Percentiles rank a stretch among this genome's conserved stretches.
Evolutionary conservation across 2,329 filamentous ascomycete species (phyloP).

Genomic region (Zymoseptoria crescenta): DNA sequence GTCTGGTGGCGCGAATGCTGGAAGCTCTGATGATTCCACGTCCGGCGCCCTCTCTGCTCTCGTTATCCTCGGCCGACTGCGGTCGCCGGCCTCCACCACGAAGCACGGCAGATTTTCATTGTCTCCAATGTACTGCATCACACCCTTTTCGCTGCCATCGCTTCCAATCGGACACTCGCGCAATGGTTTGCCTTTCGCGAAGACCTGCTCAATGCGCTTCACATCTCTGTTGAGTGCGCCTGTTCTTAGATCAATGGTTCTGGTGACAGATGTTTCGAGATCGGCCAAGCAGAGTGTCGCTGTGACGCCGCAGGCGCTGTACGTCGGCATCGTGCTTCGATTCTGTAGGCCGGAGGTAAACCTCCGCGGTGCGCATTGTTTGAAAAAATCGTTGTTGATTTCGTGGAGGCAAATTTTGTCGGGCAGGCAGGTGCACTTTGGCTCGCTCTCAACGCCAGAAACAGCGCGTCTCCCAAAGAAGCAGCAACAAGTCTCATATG

Average conservation of each 20-base stretch:
- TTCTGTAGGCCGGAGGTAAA: background rate
- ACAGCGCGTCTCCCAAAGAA: background rate
- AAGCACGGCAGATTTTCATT: constrained; percentile 26
- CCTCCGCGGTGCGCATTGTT: background rate
- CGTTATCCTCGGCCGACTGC: background rate
- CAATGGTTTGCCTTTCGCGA: constrained; percentile 12
- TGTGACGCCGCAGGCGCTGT: constrained; percentile 21
- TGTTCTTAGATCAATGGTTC: constrained; percentile 11
- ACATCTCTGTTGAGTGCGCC: constrained; percentile 5
- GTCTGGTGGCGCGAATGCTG: background rate
- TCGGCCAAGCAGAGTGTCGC: constrained; percentile 20
- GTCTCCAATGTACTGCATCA: constrained; percentile 27
- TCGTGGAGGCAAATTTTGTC: background rate
- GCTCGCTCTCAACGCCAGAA: background rate
- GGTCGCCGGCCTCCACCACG: constrained; percentile 25
- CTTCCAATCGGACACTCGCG: constrained; percentile 16
- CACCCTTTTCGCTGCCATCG: constrained; percentile 14
- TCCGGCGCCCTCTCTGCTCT: background rate
- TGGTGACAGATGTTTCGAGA: constrained; percentile 15
- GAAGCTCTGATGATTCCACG: background rate
- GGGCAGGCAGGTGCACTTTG: background rate
- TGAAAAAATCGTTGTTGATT: background rate
- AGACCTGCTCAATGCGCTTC: constrained; percentile 13
- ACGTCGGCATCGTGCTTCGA: constrained; percentile 24
- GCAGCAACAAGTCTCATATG: background rate